Conservation (phyloP, 495 filamentous ascomycete genomes). For the Tuber aestivum region DNA sequence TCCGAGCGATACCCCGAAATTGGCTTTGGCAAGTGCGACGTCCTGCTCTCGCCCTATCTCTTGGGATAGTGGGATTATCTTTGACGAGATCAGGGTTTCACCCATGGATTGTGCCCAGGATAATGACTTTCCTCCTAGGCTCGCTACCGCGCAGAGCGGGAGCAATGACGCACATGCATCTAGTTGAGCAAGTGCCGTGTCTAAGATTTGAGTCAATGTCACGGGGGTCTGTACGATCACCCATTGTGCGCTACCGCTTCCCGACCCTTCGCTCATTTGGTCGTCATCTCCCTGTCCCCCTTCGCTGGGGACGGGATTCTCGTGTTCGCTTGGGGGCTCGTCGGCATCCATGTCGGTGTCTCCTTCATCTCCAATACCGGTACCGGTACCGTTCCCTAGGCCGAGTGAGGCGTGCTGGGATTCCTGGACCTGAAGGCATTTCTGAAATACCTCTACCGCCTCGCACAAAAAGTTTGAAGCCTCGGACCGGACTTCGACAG, state of each 20-base stretch:
- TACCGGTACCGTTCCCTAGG: not conserved
- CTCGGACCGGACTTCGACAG: conserved; percentile 18
- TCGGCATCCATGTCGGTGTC: conserved; percentile 11
- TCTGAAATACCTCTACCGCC: conserved; percentile 29
- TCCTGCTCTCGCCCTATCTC: conserved; percentile 41
- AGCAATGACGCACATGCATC: conserved; percentile 21
- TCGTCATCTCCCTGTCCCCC: conserved; percentile 16
- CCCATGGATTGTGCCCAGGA: conserved; percentile 21
- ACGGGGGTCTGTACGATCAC: conserved; percentile 22
- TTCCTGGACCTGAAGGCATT: conserved; percentile 29
- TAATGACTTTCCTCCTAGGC: conserved; percentile 15
- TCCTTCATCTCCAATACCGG: not conserved
- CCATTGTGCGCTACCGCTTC: conserved; percentile 25
- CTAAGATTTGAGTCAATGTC: conserved; percentile 26
- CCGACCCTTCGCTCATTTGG: conserved; percentile 18
- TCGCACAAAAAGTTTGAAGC: conserved; percentile 23
- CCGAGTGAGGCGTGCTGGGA: conserved; percentile 4
- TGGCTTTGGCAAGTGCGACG: conserved; percentile 51
- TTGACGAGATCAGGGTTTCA: conserved; percentile 14
- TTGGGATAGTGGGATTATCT: conserved; percentile 22
- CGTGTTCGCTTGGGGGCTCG: not conserved
- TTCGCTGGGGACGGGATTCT: not conserved
- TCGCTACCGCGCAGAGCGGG: conserved; percentile 14
- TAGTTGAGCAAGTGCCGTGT: conserved; percentile 21
- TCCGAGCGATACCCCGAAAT: conserved; percentile 51